Percentiles rank a stretch among this genome's conserved stretches.
Conservation (phyloP, 2,329 filamentous ascomycete genomes). For the Cyphellophora attinorum region DNA sequence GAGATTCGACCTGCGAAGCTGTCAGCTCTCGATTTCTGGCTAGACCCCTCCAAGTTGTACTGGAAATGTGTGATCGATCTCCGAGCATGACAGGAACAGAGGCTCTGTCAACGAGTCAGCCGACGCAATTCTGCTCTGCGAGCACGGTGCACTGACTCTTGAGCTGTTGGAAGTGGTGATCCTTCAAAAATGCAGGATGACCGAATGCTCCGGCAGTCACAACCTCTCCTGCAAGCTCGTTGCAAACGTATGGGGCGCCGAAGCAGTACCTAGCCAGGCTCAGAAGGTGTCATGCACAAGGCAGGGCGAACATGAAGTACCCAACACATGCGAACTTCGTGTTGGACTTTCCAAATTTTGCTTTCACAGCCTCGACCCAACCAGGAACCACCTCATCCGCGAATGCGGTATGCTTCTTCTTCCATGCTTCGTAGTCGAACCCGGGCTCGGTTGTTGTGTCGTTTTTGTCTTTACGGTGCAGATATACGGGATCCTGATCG, state of each 20-base stretch:
- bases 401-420: constrained; percentile 34
- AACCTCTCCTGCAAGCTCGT: constrained; percentile 27
- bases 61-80: constrained; percentile 12
- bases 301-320: constrained; percentile 2
- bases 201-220: constrained; percentile 40
- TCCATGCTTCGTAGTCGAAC: constrained; percentile 43
- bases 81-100: constrained; percentile 12
- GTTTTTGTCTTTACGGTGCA: constrained; percentile 26
- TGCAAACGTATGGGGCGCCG: constrained; percentile 35
- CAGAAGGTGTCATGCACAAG: not conserved
- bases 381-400: constrained; percentile 34
- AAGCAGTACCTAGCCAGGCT: constrained; percentile 16
- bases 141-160: constrained; percentile 18
- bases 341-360: constrained; percentile 23
- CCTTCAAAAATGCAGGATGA: constrained; percentile 41
- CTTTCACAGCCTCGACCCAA: constrained; percentile 32
- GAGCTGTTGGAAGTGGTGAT: constrained; percentile 33
- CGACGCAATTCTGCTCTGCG: not conserved
- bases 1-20: constrained; percentile 9
- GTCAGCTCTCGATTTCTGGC: too few relatives aligned
- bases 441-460: constrained; percentile 20
- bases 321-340: constrained; percentile 15
- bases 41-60: too few relatives aligned
- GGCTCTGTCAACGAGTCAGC: constrained; percentile 6
- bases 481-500: constrained; percentile 34